These are phyloP conservation scores for Amaranthus palmeri DNA, from an alignment of 148 eudicot species.

Conservation along the genomic window DNA sequence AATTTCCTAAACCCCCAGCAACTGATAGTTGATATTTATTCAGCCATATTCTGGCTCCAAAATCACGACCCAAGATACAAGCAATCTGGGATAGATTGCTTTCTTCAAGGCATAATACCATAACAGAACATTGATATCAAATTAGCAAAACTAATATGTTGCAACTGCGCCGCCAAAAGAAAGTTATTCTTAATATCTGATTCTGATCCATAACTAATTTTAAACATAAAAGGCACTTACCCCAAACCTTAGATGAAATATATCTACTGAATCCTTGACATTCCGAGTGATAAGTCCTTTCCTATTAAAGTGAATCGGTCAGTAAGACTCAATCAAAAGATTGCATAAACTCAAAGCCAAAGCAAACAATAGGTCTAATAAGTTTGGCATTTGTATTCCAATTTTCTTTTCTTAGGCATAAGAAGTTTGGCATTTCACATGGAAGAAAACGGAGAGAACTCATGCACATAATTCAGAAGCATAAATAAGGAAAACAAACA, in stretches of 20 bases:
- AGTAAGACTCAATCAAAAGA: neutral
- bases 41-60: too few relatives aligned
- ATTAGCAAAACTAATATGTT: neutral
- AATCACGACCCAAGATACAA: too few relatives aligned
- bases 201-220: conserved; percentile 9
- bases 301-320: conserved; percentile 37
- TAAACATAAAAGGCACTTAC: conserved; percentile 38
- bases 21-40: too few relatives aligned
- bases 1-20: too few relatives aligned
- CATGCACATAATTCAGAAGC: neutral
- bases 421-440: neutral
- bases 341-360: too few relatives aligned
- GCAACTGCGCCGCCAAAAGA: neutral
- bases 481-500: neutral
- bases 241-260: conserved; percentile 79
- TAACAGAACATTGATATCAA: neutral
- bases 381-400: neutral
- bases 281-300: conserved; percentile 94
- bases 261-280: conserved; percentile 80
- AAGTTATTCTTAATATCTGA: neutral
- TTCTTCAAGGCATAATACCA: neutral
- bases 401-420: neutral
- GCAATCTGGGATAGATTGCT: neutral
- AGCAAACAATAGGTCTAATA: neutral
- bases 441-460: neutral